A percentile compares a stretch with the other conserved stretches of the same genome.
These are phyloP conservation scores for Plasmodium falciparum DNA, from an alignment of 169 alveolate species.

Conservation along the genomic window DNA sequence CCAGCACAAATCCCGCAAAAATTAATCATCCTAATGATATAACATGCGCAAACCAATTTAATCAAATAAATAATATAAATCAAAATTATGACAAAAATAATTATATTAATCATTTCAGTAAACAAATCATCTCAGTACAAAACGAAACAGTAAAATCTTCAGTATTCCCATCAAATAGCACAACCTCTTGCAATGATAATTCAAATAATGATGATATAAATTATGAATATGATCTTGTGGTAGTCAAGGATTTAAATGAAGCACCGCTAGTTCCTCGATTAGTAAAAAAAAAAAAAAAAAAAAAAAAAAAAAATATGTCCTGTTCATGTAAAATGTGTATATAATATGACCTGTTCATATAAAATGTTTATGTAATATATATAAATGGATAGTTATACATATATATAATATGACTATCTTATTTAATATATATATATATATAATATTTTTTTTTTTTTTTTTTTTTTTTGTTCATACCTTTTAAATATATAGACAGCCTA, in stretches of 20 bases:
- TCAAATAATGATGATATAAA: background rate
- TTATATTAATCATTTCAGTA: slow-evolving; percentile 18
- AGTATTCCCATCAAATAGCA: background rate
- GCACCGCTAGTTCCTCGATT: slow-evolving; percentile 56
- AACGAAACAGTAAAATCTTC: slow-evolving; percentile 13
- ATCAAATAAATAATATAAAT: background rate
- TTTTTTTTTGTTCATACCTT: slow-evolving; percentile 16
- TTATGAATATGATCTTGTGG: slow-evolving; percentile 12
- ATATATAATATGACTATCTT: too few relatives aligned
- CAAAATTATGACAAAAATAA: background rate
- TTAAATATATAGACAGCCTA: slow-evolving; percentile 70
- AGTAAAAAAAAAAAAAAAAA: slow-evolving; percentile 3
- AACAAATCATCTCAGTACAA: slow-evolving; percentile 34
- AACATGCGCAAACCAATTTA: background rate
- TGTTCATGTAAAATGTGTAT: background rate
- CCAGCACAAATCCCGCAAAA: background rate
- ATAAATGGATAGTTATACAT: too few relatives aligned
- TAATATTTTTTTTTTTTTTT: background rate
- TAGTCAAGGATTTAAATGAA: slow-evolving; percentile 23
- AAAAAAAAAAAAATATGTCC: background rate
- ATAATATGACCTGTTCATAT: background rate
- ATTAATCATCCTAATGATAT: background rate
- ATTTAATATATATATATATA: background rate
- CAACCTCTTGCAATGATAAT: background rate
- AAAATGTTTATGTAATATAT: background rate